Percentiles rank a stretch among this genome's conserved stretches.
Conservation (phyloP, 2,329 filamentous ascomycete genomes). For the Ophiostoma sp. region DNA sequence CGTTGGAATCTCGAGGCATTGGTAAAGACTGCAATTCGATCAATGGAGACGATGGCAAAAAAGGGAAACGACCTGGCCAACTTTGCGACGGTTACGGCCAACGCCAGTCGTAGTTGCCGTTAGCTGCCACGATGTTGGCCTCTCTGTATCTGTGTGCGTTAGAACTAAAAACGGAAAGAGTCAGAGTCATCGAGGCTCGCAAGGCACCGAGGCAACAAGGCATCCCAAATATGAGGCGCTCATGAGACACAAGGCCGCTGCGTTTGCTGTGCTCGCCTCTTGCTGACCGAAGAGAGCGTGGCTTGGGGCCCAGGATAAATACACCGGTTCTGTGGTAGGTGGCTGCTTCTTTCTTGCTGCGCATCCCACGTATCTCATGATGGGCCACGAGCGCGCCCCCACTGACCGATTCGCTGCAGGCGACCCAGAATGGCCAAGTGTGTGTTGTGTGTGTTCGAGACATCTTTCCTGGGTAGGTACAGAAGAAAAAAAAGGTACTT, state of each 20-base stretch:
- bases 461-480: neutral
- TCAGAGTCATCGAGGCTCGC: constrained; percentile 3
- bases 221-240: neutral
- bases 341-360: neutral
- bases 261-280: neutral
- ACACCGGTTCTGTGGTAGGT: neutral
- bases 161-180: neutral
- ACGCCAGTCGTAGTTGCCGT: neutral
- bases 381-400: neutral
- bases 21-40: neutral
- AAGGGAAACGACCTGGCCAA: neutral
- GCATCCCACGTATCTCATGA: neutral
- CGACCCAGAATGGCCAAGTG: neutral
- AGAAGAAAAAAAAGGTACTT: neutral
- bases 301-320: neutral
- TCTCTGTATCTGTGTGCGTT: neutral
- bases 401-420: neutral
- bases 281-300: neutral
- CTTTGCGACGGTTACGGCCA: neutral
- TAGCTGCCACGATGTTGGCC: neutral
- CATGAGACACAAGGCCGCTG: neutral
- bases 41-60: neutral
- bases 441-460: neutral
- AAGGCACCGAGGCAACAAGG: neutral
- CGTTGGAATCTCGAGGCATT: neutral